These are phyloP conservation scores for Strobilomyces dryophilus DNA, from an alignment of 768 basidiomycete species.

Conservation along the genomic window DNA sequence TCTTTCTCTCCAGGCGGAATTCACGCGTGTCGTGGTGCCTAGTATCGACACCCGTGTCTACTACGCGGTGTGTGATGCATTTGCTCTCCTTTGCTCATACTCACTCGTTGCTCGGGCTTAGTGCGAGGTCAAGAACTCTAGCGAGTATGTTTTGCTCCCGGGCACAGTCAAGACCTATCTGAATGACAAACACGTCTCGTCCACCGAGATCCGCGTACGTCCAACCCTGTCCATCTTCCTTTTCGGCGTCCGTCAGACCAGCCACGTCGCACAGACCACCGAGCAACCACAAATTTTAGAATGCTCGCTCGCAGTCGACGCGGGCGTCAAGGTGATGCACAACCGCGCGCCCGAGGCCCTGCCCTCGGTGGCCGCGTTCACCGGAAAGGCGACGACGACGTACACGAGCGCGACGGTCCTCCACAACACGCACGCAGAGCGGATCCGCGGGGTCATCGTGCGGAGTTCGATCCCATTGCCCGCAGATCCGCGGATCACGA, in stretches of 20 bases:
- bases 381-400: slow-evolving; percentile 10
- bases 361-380: slow-evolving; percentile 3
- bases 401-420: slow-evolving; percentile 16
- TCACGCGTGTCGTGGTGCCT: slow-evolving; percentile 24
- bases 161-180: slow-evolving; percentile 27
- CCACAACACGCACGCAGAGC: slow-evolving; percentile 12
- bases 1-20: slow-evolving; percentile 16
- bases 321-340: slow-evolving; percentile 12
- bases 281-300: slow-evolving; percentile 17
- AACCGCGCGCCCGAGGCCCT: slow-evolving; percentile 10
- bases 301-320: slow-evolving; percentile 19
- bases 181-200: slow-evolving; percentile 28
- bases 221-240: no score
- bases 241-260: neutral
- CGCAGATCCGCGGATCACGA: slow-evolving; percentile 25
- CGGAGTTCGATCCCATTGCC: slow-evolving; percentile 28
- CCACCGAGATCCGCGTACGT: slow-evolving; percentile 19
- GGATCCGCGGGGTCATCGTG: slow-evolving; percentile 16
- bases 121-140: slow-evolving; percentile 27
- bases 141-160: slow-evolving; percentile 21
- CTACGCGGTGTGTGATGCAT: slow-evolving; percentile 11
- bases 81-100: neutral
- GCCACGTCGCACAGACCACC: slow-evolving; percentile 2
- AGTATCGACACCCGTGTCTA: slow-evolving; percentile 16
- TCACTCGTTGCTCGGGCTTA: neutral